Evolutionary conservation across 306 rosid species (phyloP), one percentile per base, ranked within the genome.

Genomic region (Lupinus albus): DNA sequence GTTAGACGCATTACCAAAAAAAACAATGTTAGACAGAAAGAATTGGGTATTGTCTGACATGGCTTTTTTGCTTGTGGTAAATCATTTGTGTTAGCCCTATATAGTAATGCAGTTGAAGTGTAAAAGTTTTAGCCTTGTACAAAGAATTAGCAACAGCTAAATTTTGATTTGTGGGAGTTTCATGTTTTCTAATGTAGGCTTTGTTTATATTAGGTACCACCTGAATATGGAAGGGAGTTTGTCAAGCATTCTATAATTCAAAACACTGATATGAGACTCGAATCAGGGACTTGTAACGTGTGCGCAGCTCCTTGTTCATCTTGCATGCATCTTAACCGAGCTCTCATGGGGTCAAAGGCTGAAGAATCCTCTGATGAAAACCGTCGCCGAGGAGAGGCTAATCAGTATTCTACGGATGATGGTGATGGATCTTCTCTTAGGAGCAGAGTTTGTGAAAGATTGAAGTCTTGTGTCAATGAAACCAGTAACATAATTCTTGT

Each of bases 301-400:
- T 91, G 95, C 70, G 78, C 87, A 61, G 88, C 86, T 64, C 88
- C 88, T 70, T 89, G 96, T 85, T 85, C 97, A 74, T 88, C 88
- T 78, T 91, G 94, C 74, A 77, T 82, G 95, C 96, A 87, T 81
- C 71, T 63, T 60, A 82, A 78, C 67, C 76, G 78, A 79, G 74
- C 80, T 79, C 60, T 57, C 14, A 88, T 76, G 82, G 91, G 79
- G 38, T 84, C 92, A 77, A 88, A 85, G 80, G 74, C 73, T 66
- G 86, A 82, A 70, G 96, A 89, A 44, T 79, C 73, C 77, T 82
- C 89, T 60, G 95, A 89, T 76, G 90, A 85, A 78, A 89, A 82
- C 74, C 79, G 84, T 76, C 90, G 71, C 73, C 75, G 67, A 73
- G 85, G 69, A 73, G 84, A 50, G 72, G 77, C 74, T 13, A 82